Evolutionary conservation across 2,329 filamentous ascomycete species (phyloP).

Genomic region (Monilinia aucupariae): DNA sequence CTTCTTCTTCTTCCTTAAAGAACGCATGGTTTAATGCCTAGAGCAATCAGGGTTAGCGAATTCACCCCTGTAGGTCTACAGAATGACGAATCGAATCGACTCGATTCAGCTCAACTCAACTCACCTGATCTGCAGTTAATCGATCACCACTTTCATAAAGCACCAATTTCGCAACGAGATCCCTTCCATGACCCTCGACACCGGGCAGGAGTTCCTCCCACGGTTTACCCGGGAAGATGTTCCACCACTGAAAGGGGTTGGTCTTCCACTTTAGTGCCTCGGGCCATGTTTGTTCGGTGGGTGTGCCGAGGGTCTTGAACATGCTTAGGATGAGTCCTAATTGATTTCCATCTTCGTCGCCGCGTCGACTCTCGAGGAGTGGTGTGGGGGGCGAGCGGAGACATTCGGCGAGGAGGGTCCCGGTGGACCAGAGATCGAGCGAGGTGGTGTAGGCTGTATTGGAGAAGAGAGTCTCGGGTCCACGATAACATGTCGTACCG

Average conservation of each 20-base stretch:
- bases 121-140: conserved; percentile 59
- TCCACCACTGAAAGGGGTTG: conserved; percentile 88
- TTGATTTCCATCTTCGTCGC: conserved; percentile 79
- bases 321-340: conserved; percentile 86
- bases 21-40: conserved; percentile 15
- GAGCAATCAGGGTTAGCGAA: background rate
- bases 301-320: conserved; percentile 86
- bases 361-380: conserved; percentile 73
- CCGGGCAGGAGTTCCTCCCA: conserved; percentile 68
- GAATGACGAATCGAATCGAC: no score
- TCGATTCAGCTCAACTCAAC: no score
- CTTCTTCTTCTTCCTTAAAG: background rate
- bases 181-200: conserved; percentile 51
- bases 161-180: conserved; percentile 64
- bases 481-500: conserved; percentile 84
- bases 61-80: background rate
- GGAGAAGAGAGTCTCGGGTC: conserved; percentile 87
- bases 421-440: conserved; percentile 86
- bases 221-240: conserved; percentile 57
- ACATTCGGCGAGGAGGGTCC: conserved; percentile 77
- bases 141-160: conserved; percentile 65
- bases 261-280: conserved; percentile 62
- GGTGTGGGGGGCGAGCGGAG: conserved; percentile 50
- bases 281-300: conserved; percentile 75
- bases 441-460: conserved; percentile 63